Base-by-base conservation (phyloP, 257 asterid species). In the Craterostigma plantagineum region DNA sequence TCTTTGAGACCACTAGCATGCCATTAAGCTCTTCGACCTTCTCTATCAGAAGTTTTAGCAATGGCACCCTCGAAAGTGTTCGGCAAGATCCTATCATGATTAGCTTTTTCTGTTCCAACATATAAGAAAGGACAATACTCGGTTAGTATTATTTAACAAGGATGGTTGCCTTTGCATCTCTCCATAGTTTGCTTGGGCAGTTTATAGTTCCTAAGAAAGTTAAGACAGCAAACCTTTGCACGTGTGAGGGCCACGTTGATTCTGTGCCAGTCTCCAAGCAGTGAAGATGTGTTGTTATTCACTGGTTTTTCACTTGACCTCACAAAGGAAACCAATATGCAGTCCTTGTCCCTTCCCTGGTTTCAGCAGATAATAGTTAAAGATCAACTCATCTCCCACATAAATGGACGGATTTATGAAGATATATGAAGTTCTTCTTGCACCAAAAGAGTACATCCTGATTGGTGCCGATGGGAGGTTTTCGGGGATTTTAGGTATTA, bases 161-260 rank as follows among this genome's bases (percentile, higher is more conserved):
- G 11, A 34, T 34, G 37, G n/a, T n/a, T n/a, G n/a, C n/a, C n/a
- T n/a, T n/a, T n/a, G n/a, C n/a, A n/a, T n/a, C n/a, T n/a, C n/a
- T n/a, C n/a, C n/a, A n/a, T n/a, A n/a, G n/a, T 36, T 36, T 12
- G 3, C 14, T 9, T 36, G 14, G 4, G 14, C 11, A 36, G 8
- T 12, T 36, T 36, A 12, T 36, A 12, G 7, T 34, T 11, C 7
- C 11, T 6, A 6, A 34, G 7, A 34, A 34, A 34, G 11, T 11
- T 34, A 6, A 11, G 14, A 40, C 53, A 34, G n/a, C 23, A 40
- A 55, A 79, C 94, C 91, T 83, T 83, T 38, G 98, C 93, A 18
- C 98, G 92, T n/a, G 95, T 90, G 46, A 90, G 80, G 55, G 98
- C 98, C 40, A 90, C 98, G n/a, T 90, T 83, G 49, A 77, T 90